Percentiles rank a stretch among this genome's conserved stretches.
phyloP scores from a whole-genome alignment of 805 yeast genomes.

The Metschnikowia borealis region DNA sequence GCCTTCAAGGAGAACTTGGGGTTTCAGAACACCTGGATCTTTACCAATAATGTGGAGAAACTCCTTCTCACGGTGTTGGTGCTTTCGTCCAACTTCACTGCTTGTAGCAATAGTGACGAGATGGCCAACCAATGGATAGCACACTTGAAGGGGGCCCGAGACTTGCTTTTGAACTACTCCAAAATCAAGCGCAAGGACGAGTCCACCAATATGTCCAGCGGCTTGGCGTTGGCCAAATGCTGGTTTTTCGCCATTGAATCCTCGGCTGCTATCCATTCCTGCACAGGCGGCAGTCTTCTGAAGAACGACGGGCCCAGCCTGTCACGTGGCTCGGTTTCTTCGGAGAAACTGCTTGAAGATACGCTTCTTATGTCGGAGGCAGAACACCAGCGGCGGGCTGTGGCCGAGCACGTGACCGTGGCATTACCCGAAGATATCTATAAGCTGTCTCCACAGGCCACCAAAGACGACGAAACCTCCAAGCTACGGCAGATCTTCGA shows the following conservation, averaged over 20 bases:
- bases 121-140: constrained; percentile 21
- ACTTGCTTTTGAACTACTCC: constrained; percentile 20
- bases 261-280: constrained; percentile 18
- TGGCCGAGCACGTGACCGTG: neutral
- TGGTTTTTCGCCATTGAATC: constrained; percentile 28
- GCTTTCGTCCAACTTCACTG: constrained; percentile 24
- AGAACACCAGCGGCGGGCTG: neutral
- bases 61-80: constrained; percentile 24
- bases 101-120: constrained; percentile 13
- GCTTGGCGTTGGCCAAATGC: constrained; percentile 24
- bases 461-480: constrained; percentile 6
- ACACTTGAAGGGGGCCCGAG: constrained; percentile 25
- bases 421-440: constrained; percentile 3
- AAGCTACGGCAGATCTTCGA: constrained; percentile 17
- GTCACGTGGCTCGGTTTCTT: neutral
- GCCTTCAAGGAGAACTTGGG: constrained; percentile 18
- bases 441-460: constrained; percentile 2
- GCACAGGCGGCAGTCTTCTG: constrained; percentile 14
- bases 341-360: neutral
- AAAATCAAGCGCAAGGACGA: constrained; percentile 8
- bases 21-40: constrained; percentile 8
- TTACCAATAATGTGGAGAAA: constrained; percentile 21
- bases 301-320: constrained; percentile 1
- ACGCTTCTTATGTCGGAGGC: neutral
- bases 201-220: constrained; percentile 15